Conservation (phyloP, 106 monocot genomes). For the Hemerocallis citrina region DNA sequence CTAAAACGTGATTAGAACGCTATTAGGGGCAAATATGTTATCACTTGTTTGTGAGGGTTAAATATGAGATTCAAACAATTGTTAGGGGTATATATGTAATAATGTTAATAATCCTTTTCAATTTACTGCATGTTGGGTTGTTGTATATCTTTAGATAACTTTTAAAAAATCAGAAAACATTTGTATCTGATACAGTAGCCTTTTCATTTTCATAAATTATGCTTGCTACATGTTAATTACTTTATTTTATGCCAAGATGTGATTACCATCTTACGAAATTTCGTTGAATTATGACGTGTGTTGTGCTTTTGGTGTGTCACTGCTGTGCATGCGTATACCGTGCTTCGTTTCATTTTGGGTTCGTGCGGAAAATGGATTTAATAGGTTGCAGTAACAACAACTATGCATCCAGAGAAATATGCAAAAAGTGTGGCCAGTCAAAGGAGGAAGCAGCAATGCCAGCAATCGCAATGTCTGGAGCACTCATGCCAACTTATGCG, state of each 20-base stretch:
- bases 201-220: not conserved
- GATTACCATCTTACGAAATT: not conserved
- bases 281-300: constrained; percentile 32
- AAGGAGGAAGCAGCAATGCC: constrained; percentile 89
- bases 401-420: constrained; percentile 96
- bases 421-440: constrained; percentile 94
- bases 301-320: constrained; percentile 22
- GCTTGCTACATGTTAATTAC: not conserved
- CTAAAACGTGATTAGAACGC: too few species aligned
- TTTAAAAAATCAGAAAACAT: not conserved
- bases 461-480: constrained; percentile 64
- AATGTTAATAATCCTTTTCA: too few species aligned
- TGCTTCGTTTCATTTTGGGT: constrained; percentile 16
- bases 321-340: constrained; percentile 23
- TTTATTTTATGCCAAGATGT: not conserved
- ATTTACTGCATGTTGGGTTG: not conserved
- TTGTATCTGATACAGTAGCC: not conserved
- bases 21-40: too few species aligned
- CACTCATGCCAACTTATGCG: constrained; percentile 55
- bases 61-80: too few species aligned
- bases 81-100: too few species aligned
- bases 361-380: constrained; percentile 27
- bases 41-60: too few species aligned
- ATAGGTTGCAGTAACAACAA: constrained; percentile 99
- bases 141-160: not conserved